Base-by-base conservation (phyloP, 2,329 filamentous ascomycete genomes). In the Beauveria sp. region DNA sequence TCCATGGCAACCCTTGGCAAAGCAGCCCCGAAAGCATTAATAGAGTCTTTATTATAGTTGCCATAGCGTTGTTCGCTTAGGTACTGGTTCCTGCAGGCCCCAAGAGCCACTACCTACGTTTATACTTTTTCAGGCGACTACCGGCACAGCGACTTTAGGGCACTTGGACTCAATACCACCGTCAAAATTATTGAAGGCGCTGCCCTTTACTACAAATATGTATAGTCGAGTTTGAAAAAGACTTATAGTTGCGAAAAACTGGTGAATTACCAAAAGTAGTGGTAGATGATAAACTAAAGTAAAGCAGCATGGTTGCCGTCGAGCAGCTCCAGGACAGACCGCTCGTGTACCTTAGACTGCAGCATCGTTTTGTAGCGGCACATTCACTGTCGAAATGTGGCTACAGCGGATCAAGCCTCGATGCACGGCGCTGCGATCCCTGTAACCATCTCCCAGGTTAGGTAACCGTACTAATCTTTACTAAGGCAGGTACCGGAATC, bases 31-130 rank as follows among this genome's bases (percentile, higher is more conserved):
- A 47, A 10, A n/a, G 26, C 22, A 26, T 40, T 40, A 24, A 22
- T 18, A 42, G 34, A 24, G 22, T 18, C 14, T 24, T 18, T 24
- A 26, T 24, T 26, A 24, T 20, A 16, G 14, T 16, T 18, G 52
- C 52, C 38, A 43, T 24, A 16, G 51, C 51, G 50, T 38, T 42
- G 14, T 24, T 54, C 20, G 51, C n/a, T 9, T 22, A 22, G 22
- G 22, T 22, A 16, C 22, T 42, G 53, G 54, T 56, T 46, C 54
- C 54, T 57, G 54, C 54, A 49, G 54, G 43, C 54, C 54, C 43
- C 20, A 57, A 45, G 43, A 47, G 28, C 43, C 28, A 45, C 38
- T 7, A 22, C 38, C 20, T 22, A 22, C 20, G 20, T 6, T 49
- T 16, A 16, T 38, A 38, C 34, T 38, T 38, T 38, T 38, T 38